A percentile compares a stretch with the other conserved stretches of the same genome.
Conservation (phyloP, 768 basidiomycete genomes). For the Termitomyces sp. region DNA sequence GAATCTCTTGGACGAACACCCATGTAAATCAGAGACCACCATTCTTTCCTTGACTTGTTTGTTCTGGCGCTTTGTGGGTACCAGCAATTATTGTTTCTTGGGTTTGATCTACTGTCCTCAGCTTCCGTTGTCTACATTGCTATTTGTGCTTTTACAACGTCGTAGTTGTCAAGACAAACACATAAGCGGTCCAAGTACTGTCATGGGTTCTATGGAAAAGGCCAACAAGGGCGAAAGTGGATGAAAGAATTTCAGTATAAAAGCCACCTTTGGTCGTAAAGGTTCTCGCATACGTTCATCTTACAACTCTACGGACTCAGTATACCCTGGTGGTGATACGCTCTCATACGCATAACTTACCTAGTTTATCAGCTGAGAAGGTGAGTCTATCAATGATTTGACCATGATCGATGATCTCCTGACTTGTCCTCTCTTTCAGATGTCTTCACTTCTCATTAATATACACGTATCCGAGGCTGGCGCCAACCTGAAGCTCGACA, state of each 20-base stretch:
- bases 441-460: background rate
- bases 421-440: background rate
- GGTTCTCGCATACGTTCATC: background rate
- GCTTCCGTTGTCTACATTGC: background rate
- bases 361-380: background rate
- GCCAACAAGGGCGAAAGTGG: background rate
- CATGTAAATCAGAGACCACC: too few relatives aligned
- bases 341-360: background rate
- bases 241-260: background rate
- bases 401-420: background rate
- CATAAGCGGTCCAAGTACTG: background rate
- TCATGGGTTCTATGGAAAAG: background rate
- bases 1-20: background rate
- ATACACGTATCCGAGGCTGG: too few relatives aligned
- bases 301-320: background rate
- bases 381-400: background rate
- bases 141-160: background rate
- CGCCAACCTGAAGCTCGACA: background rate
- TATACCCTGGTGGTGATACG: slow-evolving; percentile 1
- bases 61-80: background rate
- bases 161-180: background rate
- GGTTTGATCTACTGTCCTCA: background rate
- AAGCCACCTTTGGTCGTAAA: background rate
- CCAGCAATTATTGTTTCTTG: background rate
- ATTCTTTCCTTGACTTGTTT: too few relatives aligned